Evolutionary conservation across 2,329 filamentous ascomycete species (phyloP), one percentile per base, ranked within the genome.

Genomic region (Canariomyces notabilis): DNA sequence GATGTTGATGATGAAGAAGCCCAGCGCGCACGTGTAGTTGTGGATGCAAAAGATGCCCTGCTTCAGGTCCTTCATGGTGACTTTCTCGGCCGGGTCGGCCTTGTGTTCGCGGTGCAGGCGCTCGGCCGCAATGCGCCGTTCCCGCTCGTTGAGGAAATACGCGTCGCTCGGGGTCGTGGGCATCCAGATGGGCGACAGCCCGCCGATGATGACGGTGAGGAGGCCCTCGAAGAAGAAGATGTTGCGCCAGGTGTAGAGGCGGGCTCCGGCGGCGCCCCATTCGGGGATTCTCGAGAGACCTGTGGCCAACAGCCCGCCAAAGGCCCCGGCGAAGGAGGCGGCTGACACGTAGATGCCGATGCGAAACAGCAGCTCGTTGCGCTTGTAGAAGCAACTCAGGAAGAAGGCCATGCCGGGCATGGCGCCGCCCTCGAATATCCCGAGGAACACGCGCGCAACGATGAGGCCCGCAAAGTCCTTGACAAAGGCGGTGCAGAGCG

Each of bases 181-280:
- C 65, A 81, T 72, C 50, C 76, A 62, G 42, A 75, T 65, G 1
- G 76, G 75, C 1, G 76, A 73, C 1, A 64, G 48, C 2, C 70
- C 32, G 0, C 74, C 76, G 11, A 75, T 56, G 34, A 75, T 48
- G 18, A 73, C 60, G 8, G 77, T 82, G 50, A 80, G 55, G 34
- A 80, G 59, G 0, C 78, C 79, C 58, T 82, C 78, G 49, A 82
- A 80, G 63, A 82, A 80, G 66, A 82, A 82, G 54, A 82, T 82
- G 59, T 77, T 77, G 49, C 74, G 68, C 75, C 75, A 78, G 0
- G 68, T 73, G 52, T 73, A 65, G 42, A 80, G 67, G 21, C 57
- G 64, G 48, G 66, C 66, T 2, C 62, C 50, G 0, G 60, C 63
- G 6, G 65, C 57, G 1, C 77, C 77, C 74, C 75, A 81, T 26